Conservation (phyloP, 495 filamentous ascomycete genomes). For the Xylaria sp. region DNA sequence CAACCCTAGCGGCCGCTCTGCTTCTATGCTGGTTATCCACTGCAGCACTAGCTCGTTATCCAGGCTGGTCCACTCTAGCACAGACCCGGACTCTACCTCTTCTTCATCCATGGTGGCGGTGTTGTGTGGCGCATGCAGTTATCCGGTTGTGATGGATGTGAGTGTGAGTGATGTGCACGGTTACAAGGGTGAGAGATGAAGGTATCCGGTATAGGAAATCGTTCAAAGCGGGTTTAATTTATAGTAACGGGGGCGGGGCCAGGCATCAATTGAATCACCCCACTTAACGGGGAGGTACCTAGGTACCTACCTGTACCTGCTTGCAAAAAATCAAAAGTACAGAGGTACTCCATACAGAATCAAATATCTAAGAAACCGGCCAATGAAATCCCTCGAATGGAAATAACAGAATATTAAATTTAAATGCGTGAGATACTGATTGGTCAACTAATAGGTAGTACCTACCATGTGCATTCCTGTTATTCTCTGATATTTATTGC, state of each 20-base stretch:
- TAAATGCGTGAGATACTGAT: not conserved
- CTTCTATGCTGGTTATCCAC: not conserved
- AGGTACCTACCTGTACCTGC: not conserved
- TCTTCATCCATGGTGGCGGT: not conserved
- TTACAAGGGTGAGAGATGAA: not conserved
- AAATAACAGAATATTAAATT: not conserved
- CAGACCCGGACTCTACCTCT: too few species aligned
- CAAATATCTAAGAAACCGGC: not conserved
- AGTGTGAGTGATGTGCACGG: not conserved
- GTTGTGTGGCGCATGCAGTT: not conserved
- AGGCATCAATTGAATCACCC: not conserved
- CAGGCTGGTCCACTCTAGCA: too few species aligned
- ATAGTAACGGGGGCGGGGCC: not conserved
- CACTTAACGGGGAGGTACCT: not conserved
- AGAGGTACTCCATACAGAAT: not conserved
- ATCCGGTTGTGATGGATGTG: not conserved
- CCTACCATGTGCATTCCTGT: not conserved
- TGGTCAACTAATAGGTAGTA: not conserved
- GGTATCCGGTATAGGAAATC: not conserved
- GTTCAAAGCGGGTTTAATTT: not conserved
- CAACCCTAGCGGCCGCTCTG: not conserved
- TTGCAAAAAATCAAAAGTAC: not conserved
- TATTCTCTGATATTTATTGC: not conserved
- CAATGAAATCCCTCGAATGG: not conserved
- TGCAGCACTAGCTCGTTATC: not conserved